A percentile compares a stretch with the other conserved stretches of the same genome.
phyloP scores from a whole-genome alignment of 2,329 filamentous ascomycete species.

The Exophiala phaeomuriformis region DNA sequence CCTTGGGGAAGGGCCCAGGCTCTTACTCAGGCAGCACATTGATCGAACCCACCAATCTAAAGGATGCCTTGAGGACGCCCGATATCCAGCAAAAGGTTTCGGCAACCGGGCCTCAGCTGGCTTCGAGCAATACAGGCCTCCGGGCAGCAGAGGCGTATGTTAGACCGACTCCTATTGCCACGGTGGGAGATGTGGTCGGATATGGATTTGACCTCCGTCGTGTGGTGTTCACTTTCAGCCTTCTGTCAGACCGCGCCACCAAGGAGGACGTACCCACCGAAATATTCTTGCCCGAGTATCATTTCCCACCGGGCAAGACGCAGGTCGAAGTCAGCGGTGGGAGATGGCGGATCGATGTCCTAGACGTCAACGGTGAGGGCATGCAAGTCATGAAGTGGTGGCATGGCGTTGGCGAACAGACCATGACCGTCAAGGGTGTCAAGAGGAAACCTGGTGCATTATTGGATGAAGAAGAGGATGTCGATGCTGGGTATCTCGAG shows the following conservation, averaged over 20 bases:
- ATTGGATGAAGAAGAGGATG: conserved; percentile 28
- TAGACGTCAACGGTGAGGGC: conserved; percentile 61
- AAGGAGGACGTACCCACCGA: conserved; percentile 64
- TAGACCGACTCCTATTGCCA: conserved; percentile 70
- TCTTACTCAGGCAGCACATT: conserved; percentile 48
- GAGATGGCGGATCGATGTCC: conserved; percentile 76
- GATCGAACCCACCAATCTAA: conserved; percentile 54
- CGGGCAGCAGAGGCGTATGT: conserved; percentile 91
- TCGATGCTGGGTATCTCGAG: conserved; percentile 27
- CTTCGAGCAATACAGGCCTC: conserved; percentile 55
- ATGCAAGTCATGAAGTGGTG: conserved; percentile 83
- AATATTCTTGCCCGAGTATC: conserved; percentile 81
- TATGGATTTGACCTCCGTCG: conserved; percentile 77
- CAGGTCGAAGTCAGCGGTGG: conserved; percentile 72
- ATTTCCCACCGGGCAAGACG: conserved; percentile 71
- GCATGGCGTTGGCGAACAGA: conserved; percentile 81
- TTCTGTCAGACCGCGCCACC: conserved; percentile 56
- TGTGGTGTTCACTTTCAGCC: conserved; percentile 66
- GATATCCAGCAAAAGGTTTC: conserved; percentile 52
- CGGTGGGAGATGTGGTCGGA: conserved; percentile 61
- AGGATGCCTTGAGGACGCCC: conserved; percentile 55
- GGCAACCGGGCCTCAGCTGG: background rate
- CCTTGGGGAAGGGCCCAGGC: conserved; percentile 38
- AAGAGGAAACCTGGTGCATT: conserved; percentile 48
- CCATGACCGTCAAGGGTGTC: conserved; percentile 65